Conservation (phyloP, 306 rosid genomes). For the Ormosia emarginata region DNA sequence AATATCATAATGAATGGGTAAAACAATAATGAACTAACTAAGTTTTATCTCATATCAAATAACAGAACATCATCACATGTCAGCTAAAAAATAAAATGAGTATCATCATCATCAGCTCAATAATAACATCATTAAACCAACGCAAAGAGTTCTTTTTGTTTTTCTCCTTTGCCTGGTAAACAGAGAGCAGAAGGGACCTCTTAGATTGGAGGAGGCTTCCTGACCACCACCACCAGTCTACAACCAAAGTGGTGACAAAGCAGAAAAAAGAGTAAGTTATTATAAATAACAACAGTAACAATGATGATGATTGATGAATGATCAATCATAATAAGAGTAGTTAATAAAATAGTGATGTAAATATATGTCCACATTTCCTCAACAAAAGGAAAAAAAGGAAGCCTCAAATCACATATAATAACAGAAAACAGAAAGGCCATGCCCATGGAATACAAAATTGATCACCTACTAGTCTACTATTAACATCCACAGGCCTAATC, state of each 20-base stretch:
- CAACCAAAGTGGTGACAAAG: background rate
- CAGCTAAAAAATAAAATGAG: background rate
- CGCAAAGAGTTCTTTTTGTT: background rate
- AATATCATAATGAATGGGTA: background rate
- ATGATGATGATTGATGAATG: background rate
- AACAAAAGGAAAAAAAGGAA: background rate
- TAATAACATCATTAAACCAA: constrained; percentile 1
- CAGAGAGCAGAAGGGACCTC: background rate
- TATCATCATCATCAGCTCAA: background rate
- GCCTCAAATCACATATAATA: background rate
- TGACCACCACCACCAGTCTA: background rate
- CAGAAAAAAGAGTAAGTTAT: background rate
- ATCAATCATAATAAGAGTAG: background rate
- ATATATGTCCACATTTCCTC: background rate
- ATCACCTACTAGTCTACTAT: background rate
- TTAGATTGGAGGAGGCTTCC: background rate
- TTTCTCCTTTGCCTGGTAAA: background rate
- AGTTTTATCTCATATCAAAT: background rate
- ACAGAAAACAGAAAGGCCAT: background rate
- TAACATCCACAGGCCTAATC: background rate
- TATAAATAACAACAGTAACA: background rate
- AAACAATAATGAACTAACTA: background rate
- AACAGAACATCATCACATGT: background rate
- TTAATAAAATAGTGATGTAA: background rate
- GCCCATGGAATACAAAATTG: background rate